Evolutionary conservation across 148 eudicot species (phyloP).

Genomic region (Chenopodium formosanum): DNA sequence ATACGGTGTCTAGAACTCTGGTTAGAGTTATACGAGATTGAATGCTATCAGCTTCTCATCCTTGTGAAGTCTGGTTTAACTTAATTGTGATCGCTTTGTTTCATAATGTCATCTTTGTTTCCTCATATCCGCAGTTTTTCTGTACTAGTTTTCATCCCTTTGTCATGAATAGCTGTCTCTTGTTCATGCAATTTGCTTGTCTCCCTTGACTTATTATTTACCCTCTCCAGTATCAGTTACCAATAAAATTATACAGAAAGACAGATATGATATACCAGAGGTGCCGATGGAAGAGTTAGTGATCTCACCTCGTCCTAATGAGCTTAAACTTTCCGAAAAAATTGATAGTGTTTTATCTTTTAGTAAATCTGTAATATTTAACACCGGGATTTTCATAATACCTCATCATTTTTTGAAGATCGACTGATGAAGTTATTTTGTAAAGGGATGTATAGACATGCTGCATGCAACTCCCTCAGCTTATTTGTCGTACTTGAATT

Average conservation of each 20-base stretch:
- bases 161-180: background rate
- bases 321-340: background rate
- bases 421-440: no score
- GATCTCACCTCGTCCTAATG: background rate
- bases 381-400: no score
- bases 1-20: no score
- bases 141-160: no score
- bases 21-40: background rate
- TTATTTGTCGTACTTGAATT: no score
- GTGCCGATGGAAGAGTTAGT: constrained; percentile 77
- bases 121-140: background rate
- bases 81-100: background rate
- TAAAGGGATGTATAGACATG: no score
- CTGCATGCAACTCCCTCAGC: no score
- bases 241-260: constrained; percentile 66
- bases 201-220: constrained; percentile 57
- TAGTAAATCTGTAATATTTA: no score
- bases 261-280: constrained; percentile 84
- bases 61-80: no score
- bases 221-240: constrained; percentile 68
- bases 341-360: background rate
- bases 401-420: no score
- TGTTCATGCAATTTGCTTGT: constrained; percentile 2
- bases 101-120: no score
- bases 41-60: no score